Conservation (phyloP, 1,284 basidiomycete genomes). For the Moesziomyces globuligerus region DNA sequence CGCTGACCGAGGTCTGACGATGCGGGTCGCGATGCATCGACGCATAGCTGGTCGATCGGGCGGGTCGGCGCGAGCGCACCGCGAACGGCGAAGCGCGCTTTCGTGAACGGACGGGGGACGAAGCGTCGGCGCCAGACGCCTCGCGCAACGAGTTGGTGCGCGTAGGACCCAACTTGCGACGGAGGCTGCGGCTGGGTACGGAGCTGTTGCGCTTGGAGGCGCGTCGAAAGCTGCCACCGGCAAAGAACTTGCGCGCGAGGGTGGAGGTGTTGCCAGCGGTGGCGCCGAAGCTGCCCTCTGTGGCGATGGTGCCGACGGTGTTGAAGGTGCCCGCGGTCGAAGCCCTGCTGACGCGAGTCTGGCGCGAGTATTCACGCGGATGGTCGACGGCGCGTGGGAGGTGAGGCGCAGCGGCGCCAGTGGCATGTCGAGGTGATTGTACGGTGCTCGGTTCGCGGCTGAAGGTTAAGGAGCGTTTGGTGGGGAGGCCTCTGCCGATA, state of each 20-base stretch:
- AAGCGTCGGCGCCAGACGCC: slow-evolving; percentile 4
- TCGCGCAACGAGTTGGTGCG: slow-evolving; percentile 10
- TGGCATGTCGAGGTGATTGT: slow-evolving; percentile 3
- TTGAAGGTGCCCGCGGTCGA: slow-evolving; percentile 53
- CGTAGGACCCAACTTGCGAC: slow-evolving; percentile 2
- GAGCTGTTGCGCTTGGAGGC: slow-evolving; percentile 12
- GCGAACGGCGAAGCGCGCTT: slow-evolving; percentile 29
- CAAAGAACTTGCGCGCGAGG: slow-evolving; percentile 29
- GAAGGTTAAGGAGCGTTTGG: slow-evolving; percentile 36
- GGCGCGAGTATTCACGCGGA: slow-evolving; percentile 43
- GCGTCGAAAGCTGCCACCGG: slow-evolving; percentile 26
- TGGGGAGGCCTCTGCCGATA: slow-evolving; percentile 31
- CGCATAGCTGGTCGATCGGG: slow-evolving; percentile 26
- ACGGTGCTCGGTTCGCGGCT: slow-evolving; percentile 10
- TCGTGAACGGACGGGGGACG: slow-evolving; percentile 17
- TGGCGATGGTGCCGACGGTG: slow-evolving; percentile 50
- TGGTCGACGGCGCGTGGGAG: slow-evolving; percentile 28
- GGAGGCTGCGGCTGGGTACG: slow-evolving; percentile 9
- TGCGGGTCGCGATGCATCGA: slow-evolving; percentile 15
- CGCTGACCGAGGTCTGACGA: slow-evolving; percentile 14
- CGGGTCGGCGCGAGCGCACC: slow-evolving; percentile 14
- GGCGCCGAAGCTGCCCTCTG: slow-evolving; percentile 55
- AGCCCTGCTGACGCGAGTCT: slow-evolving; percentile 50
- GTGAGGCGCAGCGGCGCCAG: slow-evolving; percentile 9
- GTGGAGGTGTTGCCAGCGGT: slow-evolving; percentile 26